Percentiles rank a stretch among this genome's conserved stretches.
These are phyloP conservation scores for Rutstroemia sp. DNA, from an alignment of 2,329 filamentous ascomycete species.

Conservation along the genomic window DNA sequence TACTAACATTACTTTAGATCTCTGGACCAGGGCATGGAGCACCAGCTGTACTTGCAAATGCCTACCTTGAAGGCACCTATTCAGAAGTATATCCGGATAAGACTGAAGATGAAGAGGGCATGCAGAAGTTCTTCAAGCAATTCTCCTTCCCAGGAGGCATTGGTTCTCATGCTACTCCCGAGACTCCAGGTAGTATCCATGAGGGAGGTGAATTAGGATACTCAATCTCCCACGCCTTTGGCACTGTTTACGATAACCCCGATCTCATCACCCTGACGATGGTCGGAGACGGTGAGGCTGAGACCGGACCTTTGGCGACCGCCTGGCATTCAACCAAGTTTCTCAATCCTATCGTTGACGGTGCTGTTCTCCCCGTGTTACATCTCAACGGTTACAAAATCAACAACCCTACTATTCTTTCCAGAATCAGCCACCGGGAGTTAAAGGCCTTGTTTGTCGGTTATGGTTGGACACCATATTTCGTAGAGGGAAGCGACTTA, in stretches of 20 bases:
- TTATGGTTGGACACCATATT: slow-evolving; percentile 74
- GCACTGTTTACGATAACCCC: slow-evolving; percentile 68
- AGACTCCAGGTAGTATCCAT: slow-evolving; percentile 70
- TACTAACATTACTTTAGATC: slow-evolving; percentile 69
- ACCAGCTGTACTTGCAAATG: slow-evolving; percentile 67
- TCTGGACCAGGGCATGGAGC: slow-evolving; percentile 74
- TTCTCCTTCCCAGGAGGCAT: slow-evolving; percentile 78
- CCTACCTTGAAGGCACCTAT: slow-evolving; percentile 72
- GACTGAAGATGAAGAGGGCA: slow-evolving; percentile 58
- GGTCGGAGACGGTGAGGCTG: slow-evolving; percentile 75
- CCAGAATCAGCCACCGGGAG: slow-evolving; percentile 68
- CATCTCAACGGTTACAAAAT: slow-evolving; percentile 84
- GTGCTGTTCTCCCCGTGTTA: slow-evolving; percentile 69
- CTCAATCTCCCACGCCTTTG: slow-evolving; percentile 71
- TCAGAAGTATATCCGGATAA: slow-evolving; percentile 71
- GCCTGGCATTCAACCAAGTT: slow-evolving; percentile 81
- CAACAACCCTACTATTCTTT: slow-evolving; percentile 69
- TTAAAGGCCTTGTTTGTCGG: slow-evolving; percentile 61
- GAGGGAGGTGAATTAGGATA: slow-evolving; percentile 81
- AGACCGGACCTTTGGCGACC: slow-evolving; percentile 71
- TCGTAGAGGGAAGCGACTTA: slow-evolving; percentile 69
- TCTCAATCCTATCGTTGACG: slow-evolving; percentile 70
- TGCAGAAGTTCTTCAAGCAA: slow-evolving; percentile 73
- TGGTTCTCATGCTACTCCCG: slow-evolving; percentile 70
- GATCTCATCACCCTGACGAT: slow-evolving; percentile 69